Base-by-base conservation (phyloP, 2,329 filamentous ascomycete genomes). In the Exophiala viscosa region DNA sequence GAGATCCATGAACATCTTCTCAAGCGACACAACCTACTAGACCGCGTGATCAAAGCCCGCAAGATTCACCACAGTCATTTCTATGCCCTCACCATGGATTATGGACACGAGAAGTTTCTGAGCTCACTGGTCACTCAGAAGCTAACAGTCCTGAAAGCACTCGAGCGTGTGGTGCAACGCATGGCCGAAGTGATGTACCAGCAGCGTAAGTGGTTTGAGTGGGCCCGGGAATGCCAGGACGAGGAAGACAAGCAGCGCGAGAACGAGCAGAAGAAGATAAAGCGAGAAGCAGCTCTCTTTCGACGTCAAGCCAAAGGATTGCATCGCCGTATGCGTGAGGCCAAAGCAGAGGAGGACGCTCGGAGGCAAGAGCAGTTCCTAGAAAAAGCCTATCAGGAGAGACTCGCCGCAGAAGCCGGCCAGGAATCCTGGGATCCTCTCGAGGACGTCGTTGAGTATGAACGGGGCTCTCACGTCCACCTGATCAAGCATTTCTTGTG, bases 251-350 rank as follows among this genome's bases (percentile, higher is more conserved):
- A 64, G 18, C 67, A 62, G 3, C 71, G 73, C 23, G 74, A 77
- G 23, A 76, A 71, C 40, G 76, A 78, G 60, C 72, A 72, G 41
- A 75, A 73, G 63, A 77, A 76, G 57, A 66, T 77, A 46, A 76
- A 77, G 59, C 66, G 70, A 33, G 76, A 79, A 58, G 72, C 74
- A 2, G 69, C 71, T 13, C 62, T 79, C 58, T 76, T 78, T 55
- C 73, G 68, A 55, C 67, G 76, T 5, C 72, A 79, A 58, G 71
- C 69, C 8, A 64, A 74, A 73, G 53, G 73, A 75, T 28, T 28
- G 38, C 61, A 73, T 36, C 61, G 73, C 41, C 70, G 72, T 23
- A 63, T 74, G 38, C 65, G 64, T 10, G 67, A 68, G n/a, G 59
- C 71, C 48, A 66, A 68, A 43, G 61, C 65, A 18, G 73, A 68